phyloP scores from a whole-genome alignment of 768 basidiomycete genomes.

The Kwoniella pini region DNA sequence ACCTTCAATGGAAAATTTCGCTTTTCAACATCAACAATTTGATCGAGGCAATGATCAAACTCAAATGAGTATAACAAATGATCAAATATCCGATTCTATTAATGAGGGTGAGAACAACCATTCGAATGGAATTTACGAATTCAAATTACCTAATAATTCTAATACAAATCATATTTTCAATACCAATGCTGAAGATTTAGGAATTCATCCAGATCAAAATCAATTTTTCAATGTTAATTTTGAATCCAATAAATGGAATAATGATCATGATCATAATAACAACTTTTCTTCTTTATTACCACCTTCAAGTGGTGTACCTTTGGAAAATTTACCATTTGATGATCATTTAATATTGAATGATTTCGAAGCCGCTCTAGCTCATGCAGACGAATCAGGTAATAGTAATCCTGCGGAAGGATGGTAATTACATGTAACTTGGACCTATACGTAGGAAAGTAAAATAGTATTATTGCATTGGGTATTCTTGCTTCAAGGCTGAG shows the following conservation, averaged over 20 bases:
- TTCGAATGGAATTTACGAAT: not conserved
- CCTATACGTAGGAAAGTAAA: no score
- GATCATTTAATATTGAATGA: conserved; percentile 29
- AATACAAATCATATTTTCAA: not conserved
- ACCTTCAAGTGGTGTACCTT: conserved; percentile 24
- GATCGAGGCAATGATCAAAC: not conserved
- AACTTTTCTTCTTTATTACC: conserved; percentile 9
- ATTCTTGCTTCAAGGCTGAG: no score
- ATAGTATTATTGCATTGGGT: no score
- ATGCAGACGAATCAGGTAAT: conserved; percentile 24
- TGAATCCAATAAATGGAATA: not conserved
- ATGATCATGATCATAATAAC: not conserved
- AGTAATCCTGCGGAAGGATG: not conserved
- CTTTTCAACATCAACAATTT: conserved; percentile 4
- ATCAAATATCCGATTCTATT: no score
- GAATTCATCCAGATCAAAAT: no score
- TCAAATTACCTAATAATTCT: not conserved
- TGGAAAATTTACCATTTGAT: conserved; percentile 33
- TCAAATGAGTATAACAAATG: no score
- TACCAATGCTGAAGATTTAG: not conserved
- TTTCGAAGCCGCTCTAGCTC: conserved; percentile 36
- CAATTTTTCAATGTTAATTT: no score
- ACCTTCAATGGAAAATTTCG: conserved; percentile 13
- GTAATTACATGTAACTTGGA: not conserved
- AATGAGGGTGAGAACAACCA: no score